These are phyloP conservation scores for Gossypium gossypioides DNA, from an alignment of 441 rosid genomes.

Conservation along the genomic window DNA sequence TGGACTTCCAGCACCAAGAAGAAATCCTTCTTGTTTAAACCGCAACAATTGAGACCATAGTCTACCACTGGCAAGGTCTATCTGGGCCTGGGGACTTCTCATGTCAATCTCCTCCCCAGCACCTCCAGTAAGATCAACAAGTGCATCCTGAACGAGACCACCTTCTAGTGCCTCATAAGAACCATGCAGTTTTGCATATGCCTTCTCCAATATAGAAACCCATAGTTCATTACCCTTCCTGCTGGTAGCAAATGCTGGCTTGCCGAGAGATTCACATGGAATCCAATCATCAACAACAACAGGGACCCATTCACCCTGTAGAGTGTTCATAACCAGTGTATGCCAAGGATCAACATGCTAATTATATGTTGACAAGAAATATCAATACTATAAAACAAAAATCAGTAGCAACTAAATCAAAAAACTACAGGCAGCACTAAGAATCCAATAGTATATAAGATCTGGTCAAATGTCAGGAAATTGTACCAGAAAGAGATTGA, in stretches of 20 bases:
- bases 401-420: neutral
- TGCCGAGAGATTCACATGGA: constrained; percentile 92
- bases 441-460: neutral
- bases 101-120: constrained; percentile 99
- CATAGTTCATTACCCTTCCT: constrained; percentile 85
- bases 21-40: constrained; percentile 94
- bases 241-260: constrained; percentile 99
- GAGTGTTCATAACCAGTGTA: constrained; percentile 14
- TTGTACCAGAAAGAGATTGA: neutral
- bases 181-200: constrained; percentile 97
- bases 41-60: constrained; percentile 97
- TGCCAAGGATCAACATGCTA: neutral
- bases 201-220: constrained; percentile 97
- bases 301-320: constrained; percentile 99
- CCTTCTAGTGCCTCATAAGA: constrained; percentile 99
- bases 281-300: constrained; percentile 99
- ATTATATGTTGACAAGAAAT: neutral
- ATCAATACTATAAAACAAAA: neutral
- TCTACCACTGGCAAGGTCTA: constrained; percentile 99
- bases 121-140: constrained; percentile 98
- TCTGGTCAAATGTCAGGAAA: neutral
- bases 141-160: constrained; percentile 99
- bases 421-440: neutral
- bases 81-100: constrained; percentile 98
- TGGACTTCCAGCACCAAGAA: constrained; percentile 99